These are phyloP conservation scores for Rhizopogon roseolus DNA, from an alignment of 768 basidiomycete species.

Conservation along the genomic window DNA sequence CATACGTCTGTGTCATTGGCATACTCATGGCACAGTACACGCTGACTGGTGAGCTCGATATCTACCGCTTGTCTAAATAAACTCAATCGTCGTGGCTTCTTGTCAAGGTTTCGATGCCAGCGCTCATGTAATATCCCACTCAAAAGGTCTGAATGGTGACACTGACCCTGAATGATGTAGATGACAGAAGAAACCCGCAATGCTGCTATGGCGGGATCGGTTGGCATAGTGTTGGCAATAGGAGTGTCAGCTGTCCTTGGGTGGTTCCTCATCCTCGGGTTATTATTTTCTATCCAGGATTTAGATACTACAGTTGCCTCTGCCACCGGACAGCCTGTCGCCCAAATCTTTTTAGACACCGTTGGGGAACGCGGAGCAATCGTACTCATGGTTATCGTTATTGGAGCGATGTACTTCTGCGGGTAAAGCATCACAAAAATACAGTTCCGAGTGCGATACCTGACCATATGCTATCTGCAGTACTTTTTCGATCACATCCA, in stretches of 20 bases:
- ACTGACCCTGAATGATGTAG: slow-evolving; percentile 22
- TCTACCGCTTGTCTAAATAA: not conserved
- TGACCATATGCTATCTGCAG: slow-evolving; percentile 22
- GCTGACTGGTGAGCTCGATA: slow-evolving; percentile 45
- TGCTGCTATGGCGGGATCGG: slow-evolving; percentile 60
- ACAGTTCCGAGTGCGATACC: not conserved
- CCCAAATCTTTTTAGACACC: slow-evolving; percentile 75
- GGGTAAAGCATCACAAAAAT: slow-evolving; percentile 34
- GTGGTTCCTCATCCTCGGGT: slow-evolving; percentile 68
- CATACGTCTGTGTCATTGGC: slow-evolving; percentile 68
- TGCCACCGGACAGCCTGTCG: slow-evolving; percentile 62
- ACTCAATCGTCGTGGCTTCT: not conserved
- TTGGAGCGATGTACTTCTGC: slow-evolving; percentile 73
- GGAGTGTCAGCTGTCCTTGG: slow-evolving; percentile 69
- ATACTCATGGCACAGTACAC: slow-evolving; percentile 78
- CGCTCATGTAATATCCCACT: slow-evolving; percentile 46
- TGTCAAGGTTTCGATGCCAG: slow-evolving; percentile 65
- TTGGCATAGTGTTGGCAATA: slow-evolving; percentile 68
- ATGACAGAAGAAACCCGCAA: slow-evolving; percentile 79
- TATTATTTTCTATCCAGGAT: slow-evolving; percentile 77
- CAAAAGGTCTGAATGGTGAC: not conserved
- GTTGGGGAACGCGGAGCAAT: slow-evolving; percentile 73
- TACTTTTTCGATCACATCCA: slow-evolving; percentile 74
- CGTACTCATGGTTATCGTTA: slow-evolving; percentile 67
- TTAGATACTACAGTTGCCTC: slow-evolving; percentile 49